Evolutionary conservation across 1,284 basidiomycete species (phyloP).

Genomic region (Marasmius oreades): DNA sequence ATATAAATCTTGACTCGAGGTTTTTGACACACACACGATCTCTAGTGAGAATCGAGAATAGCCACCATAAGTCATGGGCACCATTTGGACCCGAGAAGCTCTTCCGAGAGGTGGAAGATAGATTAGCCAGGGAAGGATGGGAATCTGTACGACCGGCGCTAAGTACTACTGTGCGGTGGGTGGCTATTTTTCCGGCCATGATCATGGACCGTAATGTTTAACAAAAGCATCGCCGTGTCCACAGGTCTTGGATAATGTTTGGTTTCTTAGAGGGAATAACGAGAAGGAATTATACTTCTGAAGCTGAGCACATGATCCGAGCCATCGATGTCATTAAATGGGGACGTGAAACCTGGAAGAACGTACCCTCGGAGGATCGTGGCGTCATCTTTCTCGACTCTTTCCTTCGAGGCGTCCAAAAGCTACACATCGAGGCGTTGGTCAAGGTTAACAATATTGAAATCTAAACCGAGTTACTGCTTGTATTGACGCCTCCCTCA

Average conservation of each 20-base stretch:
- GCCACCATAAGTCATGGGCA: not conserved
- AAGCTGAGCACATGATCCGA: constrained; percentile 18
- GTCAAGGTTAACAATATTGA: constrained; percentile 20
- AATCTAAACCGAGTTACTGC: not conserved
- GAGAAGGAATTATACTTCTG: not conserved
- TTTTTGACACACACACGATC: not conserved
- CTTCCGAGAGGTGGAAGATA: constrained; percentile 21
- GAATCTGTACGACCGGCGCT: constrained; percentile 26
- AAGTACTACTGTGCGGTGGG: constrained; percentile 26
- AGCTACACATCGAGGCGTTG: constrained; percentile 22
- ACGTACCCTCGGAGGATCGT: constrained; percentile 20
- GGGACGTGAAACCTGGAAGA: constrained; percentile 23
- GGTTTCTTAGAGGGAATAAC: constrained; percentile 15
- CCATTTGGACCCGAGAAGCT: constrained; percentile 19
- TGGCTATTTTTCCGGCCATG: not conserved
- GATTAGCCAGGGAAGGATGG: constrained; percentile 25
- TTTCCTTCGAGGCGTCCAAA: constrained; percentile 26
- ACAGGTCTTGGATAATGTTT: constrained; percentile 27
- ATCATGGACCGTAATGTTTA: not conserved
- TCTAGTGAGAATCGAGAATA: not conserved
- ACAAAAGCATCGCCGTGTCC: not conserved
- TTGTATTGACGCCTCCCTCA: not conserved
- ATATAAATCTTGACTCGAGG: not conserved
- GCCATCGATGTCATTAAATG: constrained; percentile 21
- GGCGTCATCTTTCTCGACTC: constrained; percentile 25